These are phyloP conservation scores for Tricholoma furcatifolium DNA, from an alignment of 768 basidiomycete genomes.

Conservation along the genomic window DNA sequence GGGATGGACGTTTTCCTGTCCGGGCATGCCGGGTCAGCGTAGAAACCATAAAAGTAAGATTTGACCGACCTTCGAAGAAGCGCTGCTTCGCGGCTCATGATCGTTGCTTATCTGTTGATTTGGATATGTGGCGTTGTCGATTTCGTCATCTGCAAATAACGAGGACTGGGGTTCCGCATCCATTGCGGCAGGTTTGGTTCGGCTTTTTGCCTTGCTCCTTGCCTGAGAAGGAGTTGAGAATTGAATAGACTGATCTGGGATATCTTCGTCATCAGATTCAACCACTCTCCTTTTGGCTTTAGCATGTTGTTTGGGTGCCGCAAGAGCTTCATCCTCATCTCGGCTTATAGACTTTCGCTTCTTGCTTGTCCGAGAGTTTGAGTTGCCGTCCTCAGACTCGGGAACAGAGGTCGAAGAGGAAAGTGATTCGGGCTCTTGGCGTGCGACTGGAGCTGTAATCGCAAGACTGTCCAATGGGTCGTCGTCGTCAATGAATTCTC, in stretches of 20 bases:
- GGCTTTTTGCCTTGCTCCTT: conserved; percentile 15
- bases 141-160: background rate
- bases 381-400: conserved; percentile 26
- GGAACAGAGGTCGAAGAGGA: conserved; percentile 24
- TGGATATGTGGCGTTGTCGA: background rate
- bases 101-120: conserved; percentile 2
- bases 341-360: conserved; percentile 25
- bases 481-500: conserved; percentile 40
- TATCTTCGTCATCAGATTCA: conserved; percentile 33
- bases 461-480: conserved; percentile 13
- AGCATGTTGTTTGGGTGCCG: background rate
- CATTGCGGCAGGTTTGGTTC: background rate
- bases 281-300: conserved; percentile 23
- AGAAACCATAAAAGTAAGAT: background rate
- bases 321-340: conserved; percentile 6
- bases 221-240: background rate
- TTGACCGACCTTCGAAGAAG: conserved; percentile 19
- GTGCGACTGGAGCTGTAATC: background rate
- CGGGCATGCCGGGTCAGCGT: background rate
- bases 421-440: conserved; percentile 14
- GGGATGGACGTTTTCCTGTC: conserved; percentile 29
- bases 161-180: background rate
- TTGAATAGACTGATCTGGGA: background rate
- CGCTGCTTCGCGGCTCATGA: background rate
- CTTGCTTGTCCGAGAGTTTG: conserved; percentile 16